These are phyloP conservation scores for Neofusicoccum cordaticola DNA, from an alignment of 2,329 filamentous ascomycete species.

Conservation along the genomic window DNA sequence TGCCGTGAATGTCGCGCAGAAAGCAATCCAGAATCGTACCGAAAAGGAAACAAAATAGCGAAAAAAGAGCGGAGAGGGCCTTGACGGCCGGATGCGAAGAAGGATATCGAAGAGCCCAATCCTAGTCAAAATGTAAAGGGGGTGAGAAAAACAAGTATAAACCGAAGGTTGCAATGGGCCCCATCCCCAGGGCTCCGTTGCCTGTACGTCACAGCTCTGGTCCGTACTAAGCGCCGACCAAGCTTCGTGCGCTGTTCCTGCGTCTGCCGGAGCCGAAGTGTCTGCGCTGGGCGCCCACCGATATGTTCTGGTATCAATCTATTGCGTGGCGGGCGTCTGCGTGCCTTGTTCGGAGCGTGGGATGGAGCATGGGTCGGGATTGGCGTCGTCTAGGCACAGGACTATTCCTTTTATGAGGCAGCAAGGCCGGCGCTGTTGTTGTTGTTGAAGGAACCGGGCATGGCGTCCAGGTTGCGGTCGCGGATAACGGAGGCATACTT, in stretches of 20 bases:
- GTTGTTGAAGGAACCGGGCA: background rate
- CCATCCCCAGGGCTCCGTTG: constrained; percentile 1
- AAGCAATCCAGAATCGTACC: constrained; percentile 1
- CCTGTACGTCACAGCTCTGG: background rate
- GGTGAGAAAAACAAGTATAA: background rate
- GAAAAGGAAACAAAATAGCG: background rate
- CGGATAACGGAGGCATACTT: constrained; percentile 59
- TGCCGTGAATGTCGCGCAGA: constrained; percentile 15
- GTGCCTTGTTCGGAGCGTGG: background rate
- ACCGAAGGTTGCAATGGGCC: constrained; percentile 2
- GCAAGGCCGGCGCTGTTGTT: background rate
- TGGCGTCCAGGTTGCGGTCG: constrained; percentile 56
- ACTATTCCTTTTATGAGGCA: constrained; percentile 5
- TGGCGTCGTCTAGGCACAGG: background rate
- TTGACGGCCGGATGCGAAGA: constrained; percentile 6
- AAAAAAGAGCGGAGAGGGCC: constrained; percentile 10
- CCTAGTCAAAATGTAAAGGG: background rate
- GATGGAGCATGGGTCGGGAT: background rate
- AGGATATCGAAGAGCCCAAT: constrained; percentile 13
- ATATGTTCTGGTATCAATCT: background rate
- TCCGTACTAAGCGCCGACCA: background rate
- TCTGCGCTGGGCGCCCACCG: background rate
- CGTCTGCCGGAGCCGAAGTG: background rate
- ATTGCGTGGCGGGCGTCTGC: background rate
- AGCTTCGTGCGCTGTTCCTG: background rate